Evolutionary conservation across 495 filamentous ascomycete genomes (phyloP), one percentile per base, ranked within the genome.

Genomic region (Podospora australis): DNA sequence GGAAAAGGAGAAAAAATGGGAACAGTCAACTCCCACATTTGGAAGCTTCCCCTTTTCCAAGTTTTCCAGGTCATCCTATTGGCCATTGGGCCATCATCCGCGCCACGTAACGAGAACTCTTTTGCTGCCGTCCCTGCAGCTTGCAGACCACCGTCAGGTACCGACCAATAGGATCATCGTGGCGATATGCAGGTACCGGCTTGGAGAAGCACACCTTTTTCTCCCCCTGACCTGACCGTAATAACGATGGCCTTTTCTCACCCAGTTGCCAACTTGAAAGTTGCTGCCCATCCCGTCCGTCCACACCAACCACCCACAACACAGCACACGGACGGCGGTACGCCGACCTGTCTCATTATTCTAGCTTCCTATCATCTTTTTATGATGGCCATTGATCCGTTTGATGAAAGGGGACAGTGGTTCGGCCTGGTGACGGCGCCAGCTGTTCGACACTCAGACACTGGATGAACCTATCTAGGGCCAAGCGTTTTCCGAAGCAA

Each of bases 151-250:
- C n/a, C 13, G 7, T 16, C 11, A 36, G 7, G 34, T 10, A 10
- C 40, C 22, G 22, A 23, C 40, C 40, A 43, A 43, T 43, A 2
- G 40, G n/a, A 25, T 25, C 32, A 4, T 14, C 40, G 40, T 43
- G 40, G 40, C 40, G 40, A 43, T 25, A 43, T 43, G 40, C 40
- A 43, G 40, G 40, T 43, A 43, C 40, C 25, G 40, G 19, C 6
- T 41, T 23, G 0, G 1, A 11, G 38, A 40, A 23, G 38, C 21
- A 10, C 16, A 40, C 21, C 4, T 14, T 40, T 23, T 40, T 30
- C 6, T 13, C 26, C 26, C 26, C 26, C n/a, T n/a, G n/a, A n/a
- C n/a, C n/a, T n/a, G n/a, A n/a, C n/a, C n/a, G n/a, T n/a, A n/a
- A n/a, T n/a, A n/a, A n/a, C n/a, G n/a, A n/a, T n/a, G n/a, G n/a